Percentiles rank a stretch among this genome's conserved stretches.
Conservation (phyloP, 73 alveolate species). For the Symbiodinium natans region DNA sequence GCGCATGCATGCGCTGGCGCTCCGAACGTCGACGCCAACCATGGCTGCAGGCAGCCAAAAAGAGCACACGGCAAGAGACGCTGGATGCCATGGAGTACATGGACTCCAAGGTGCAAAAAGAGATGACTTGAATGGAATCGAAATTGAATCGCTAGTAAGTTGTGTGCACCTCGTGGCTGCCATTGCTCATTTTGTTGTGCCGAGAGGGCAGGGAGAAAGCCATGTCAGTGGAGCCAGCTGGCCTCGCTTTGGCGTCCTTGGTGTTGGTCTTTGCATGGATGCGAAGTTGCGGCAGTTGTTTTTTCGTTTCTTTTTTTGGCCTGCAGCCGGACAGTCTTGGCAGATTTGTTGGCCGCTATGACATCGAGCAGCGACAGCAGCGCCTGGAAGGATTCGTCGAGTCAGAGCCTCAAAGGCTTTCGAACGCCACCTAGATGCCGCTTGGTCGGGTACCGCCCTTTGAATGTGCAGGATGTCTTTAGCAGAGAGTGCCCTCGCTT, state of each 20-base stretch:
- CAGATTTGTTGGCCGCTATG: constrained; percentile 90
- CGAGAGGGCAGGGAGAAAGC: constrained; percentile 75
- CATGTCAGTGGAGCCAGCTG: constrained; percentile 65
- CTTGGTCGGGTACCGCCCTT: too few relatives aligned
- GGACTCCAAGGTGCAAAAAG: constrained; percentile 50
- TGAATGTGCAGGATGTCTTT: constrained; percentile 31
- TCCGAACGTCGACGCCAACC: too few relatives aligned
- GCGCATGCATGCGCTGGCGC: too few relatives aligned
- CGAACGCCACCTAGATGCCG: too few relatives aligned
- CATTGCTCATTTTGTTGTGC: not conserved
- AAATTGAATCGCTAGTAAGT: not conserved
- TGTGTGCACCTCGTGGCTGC: not conserved
- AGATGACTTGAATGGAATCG: not conserved
- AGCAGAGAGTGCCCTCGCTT: constrained; percentile 59
- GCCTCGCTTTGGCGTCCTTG: not conserved
- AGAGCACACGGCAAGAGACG: constrained; percentile 73
- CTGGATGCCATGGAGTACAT: constrained; percentile 75
- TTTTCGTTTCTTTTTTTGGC: too few relatives aligned
- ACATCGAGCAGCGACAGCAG: constrained; percentile 80
- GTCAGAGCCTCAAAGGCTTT: not conserved
- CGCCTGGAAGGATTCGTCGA: constrained; percentile 71
- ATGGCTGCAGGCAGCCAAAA: constrained; percentile 70
- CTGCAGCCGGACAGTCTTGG: not conserved
- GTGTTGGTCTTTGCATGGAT: too few relatives aligned
- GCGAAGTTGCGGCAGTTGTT: too few relatives aligned